A percentile compares a stretch with the other conserved stretches of the same genome.
phyloP scores from a whole-genome alignment of 192 early-diverging fungal species.

The Coemansia sp. region DNA sequence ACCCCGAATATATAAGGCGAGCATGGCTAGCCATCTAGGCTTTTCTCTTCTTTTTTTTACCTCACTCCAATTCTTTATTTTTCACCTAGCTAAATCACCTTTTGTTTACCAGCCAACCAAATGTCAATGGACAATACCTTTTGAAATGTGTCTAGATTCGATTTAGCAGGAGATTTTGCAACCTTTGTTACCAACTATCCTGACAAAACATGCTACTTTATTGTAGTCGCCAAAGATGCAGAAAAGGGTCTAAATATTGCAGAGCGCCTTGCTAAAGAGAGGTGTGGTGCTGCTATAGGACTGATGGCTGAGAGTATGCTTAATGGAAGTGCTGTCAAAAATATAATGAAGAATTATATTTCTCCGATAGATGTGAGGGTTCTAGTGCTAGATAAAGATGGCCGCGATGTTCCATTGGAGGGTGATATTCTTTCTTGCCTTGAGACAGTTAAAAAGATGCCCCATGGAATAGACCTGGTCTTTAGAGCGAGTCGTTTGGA shows the following conservation, averaged over 20 bases:
- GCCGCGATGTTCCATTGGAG: not conserved
- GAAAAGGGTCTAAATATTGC: not conserved
- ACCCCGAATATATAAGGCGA: not conserved
- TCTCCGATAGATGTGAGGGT: not conserved
- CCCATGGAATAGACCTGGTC: not conserved
- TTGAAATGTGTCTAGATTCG: not conserved
- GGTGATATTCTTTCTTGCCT: not conserved
- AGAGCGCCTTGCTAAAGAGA: not conserved
- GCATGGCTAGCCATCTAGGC: not conserved
- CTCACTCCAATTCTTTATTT: not conserved
- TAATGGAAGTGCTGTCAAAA: not conserved
- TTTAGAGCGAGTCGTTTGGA: not conserved
- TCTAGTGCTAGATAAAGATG: not conserved
- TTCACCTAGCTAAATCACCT: not conserved
- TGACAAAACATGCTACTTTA: not conserved
- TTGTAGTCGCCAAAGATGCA: not conserved
- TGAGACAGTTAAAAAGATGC: not conserved
- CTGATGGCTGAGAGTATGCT: not conserved
- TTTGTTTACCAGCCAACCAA: not conserved
- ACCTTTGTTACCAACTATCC: not conserved
- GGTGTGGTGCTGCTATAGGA: not conserved
- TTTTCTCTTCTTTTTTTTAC: not conserved
- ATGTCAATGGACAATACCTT: not conserved
- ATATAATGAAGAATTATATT: not conserved
- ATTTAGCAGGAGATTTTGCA: not conserved